Evolutionary conservation across 768 basidiomycete species (phyloP).

Genomic region (Suillus americanus): DNA sequence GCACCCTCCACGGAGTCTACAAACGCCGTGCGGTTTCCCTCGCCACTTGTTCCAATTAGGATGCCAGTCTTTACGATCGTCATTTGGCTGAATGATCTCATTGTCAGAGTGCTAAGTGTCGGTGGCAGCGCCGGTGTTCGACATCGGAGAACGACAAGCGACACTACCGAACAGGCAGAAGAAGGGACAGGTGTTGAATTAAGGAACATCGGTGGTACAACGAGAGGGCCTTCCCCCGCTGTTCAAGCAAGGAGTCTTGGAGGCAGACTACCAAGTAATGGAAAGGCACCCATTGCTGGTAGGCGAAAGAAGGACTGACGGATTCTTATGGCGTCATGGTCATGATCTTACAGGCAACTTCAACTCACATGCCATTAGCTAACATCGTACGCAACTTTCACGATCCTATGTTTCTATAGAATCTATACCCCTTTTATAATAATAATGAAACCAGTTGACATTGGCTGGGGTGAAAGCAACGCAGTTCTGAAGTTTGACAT

Average conservation of each 20-base stretch:
- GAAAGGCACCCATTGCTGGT: constrained; percentile 31
- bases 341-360: too few species aligned
- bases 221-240: background rate
- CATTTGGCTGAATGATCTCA: constrained; percentile 69
- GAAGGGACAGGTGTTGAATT: constrained; percentile 48
- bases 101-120: constrained; percentile 63
- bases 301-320: constrained; percentile 49
- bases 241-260: constrained; percentile 10
- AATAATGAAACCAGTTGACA: background rate
- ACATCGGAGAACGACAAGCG: constrained; percentile 38
- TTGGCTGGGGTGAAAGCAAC: background rate
- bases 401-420: background rate
- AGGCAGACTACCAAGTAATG: constrained; percentile 11
- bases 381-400: background rate
- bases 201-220: constrained; percentile 9
- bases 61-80: constrained; percentile 74
- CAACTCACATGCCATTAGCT: background rate
- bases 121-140: constrained; percentile 35
- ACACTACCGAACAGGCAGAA: constrained; percentile 59
- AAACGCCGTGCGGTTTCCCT: constrained; percentile 59
- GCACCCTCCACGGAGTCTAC: constrained; percentile 33
- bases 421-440: background rate
- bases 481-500: background rate
- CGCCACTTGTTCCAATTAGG: constrained; percentile 78
- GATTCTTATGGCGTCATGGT: background rate